Percentiles rank a stretch among this genome's conserved stretches.
Conservation (phyloP, 805 yeast species). For the Tetrapisispora iriomotensis region DNA sequence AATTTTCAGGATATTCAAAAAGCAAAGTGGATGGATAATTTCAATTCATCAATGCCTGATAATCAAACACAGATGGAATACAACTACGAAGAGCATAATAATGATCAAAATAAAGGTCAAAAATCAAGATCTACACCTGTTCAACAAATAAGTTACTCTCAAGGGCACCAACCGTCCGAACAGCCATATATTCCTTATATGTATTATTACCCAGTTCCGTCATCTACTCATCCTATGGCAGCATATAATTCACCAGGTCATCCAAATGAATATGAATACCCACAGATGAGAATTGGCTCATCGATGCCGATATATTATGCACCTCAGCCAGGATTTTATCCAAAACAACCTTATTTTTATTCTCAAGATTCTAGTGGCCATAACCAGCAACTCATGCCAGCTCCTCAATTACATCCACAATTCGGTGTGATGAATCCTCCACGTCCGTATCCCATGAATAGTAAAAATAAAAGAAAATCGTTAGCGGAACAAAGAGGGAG, state of each 20-base stretch:
- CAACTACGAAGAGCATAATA: not conserved
- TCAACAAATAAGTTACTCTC: not conserved
- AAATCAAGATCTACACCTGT: not conserved
- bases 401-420: slow-evolving; percentile 18
- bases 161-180: slow-evolving; percentile 6
- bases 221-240: slow-evolving; percentile 13
- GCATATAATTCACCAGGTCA: slow-evolving; percentile 21
- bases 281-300: not conserved
- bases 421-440: not conserved
- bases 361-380: slow-evolving; percentile 9
- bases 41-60: slow-evolving; percentile 16
- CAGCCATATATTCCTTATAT: slow-evolving; percentile 18
- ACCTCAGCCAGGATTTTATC: slow-evolving; percentile 8
- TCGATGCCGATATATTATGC: slow-evolving; percentile 1
- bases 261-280: not conserved
- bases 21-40: slow-evolving; percentile 27
- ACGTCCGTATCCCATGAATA: no score
- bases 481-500: slow-evolving; percentile 23
- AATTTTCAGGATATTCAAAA: slow-evolving; percentile 20
- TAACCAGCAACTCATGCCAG: slow-evolving; percentile 18
- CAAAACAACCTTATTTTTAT: slow-evolving; percentile 23
- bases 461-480: slow-evolving; percentile 17
- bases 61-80: not conserved
- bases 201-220: slow-evolving; percentile 20
- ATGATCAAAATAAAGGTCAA: not conserved